Percentiles rank a stretch among this genome's conserved stretches.
phyloP scores from a whole-genome alignment of 306 rosid genomes.

The Carpinus viminea region DNA sequence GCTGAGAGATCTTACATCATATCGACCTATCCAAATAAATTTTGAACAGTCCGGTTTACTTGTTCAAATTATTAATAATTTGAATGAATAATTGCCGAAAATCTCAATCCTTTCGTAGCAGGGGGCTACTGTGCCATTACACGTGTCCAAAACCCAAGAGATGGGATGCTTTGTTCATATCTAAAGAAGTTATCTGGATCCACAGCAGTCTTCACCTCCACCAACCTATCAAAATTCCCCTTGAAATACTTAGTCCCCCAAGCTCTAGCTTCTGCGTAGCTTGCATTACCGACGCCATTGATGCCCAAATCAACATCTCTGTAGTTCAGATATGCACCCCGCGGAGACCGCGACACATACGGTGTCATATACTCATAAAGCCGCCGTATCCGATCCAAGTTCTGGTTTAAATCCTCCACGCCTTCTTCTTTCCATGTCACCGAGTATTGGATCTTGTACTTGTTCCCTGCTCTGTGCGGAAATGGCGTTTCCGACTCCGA shows the following conservation, averaged over 20 bases:
- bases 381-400: slow-evolving; percentile 44
- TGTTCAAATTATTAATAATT: too few species aligned
- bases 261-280: slow-evolving; percentile 47
- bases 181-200: slow-evolving; percentile 68
- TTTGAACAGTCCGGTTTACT: too few species aligned
- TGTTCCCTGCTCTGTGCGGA: slow-evolving; percentile 75
- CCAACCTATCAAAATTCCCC: slow-evolving; percentile 60
- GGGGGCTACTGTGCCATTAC: slow-evolving; percentile 29
- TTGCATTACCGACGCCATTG: slow-evolving; percentile 50
- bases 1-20: too few species aligned
- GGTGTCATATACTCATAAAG: slow-evolving; percentile 68
- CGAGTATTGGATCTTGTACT: slow-evolving; percentile 64
- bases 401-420: slow-evolving; percentile 27
- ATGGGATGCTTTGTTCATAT: slow-evolving; percentile 73
- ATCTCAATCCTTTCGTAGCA: neutral
- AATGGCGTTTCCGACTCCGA: slow-evolving; percentile 58
- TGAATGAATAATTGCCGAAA: too few species aligned
- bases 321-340: slow-evolving; percentile 69
- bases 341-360: slow-evolving; percentile 58
- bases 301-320: slow-evolving; percentile 74
- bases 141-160: slow-evolving; percentile 33
- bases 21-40: too few species aligned
- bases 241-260: slow-evolving; percentile 77
- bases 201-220: slow-evolving; percentile 50
- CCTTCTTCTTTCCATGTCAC: slow-evolving; percentile 64